These are phyloP conservation scores for Alloteropsis semialata DNA, from an alignment of 176 grass and related monocot species.

Conservation along the genomic window DNA sequence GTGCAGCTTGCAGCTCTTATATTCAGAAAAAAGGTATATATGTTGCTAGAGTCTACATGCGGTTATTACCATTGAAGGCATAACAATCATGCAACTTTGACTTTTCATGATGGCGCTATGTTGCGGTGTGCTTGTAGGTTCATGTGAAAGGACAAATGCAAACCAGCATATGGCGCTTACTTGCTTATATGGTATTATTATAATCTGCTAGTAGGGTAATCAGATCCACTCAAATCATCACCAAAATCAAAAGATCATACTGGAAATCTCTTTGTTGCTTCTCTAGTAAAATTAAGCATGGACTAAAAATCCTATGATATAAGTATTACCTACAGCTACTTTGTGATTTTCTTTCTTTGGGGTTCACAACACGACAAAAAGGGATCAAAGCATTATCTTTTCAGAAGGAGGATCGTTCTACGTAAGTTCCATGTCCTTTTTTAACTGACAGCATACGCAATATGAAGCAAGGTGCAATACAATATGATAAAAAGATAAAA, in stretches of 20 bases:
- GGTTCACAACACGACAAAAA: neutral
- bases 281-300: neutral
- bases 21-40: neutral
- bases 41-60: neutral
- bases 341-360: neutral
- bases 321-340: too few relatives aligned
- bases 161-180: neutral
- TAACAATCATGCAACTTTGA: neutral
- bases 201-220: neutral
- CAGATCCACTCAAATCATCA: neutral
- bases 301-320: neutral
- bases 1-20: neutral
- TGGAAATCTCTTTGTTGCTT: neutral
- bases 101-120: neutral
- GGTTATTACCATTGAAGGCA: neutral
- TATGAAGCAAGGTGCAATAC: neutral
- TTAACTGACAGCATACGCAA: neutral
- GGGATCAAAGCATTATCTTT: neutral
- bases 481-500: conserved; percentile 5
- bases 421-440: neutral
- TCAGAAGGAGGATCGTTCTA: neutral
- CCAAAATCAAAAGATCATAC: neutral
- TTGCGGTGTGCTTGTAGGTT: neutral
- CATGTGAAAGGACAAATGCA: neutral
- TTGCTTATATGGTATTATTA: neutral